phyloP scores from a whole-genome alignment of 768 basidiomycete genomes.

The Coprinopsis strossmayeri region DNA sequence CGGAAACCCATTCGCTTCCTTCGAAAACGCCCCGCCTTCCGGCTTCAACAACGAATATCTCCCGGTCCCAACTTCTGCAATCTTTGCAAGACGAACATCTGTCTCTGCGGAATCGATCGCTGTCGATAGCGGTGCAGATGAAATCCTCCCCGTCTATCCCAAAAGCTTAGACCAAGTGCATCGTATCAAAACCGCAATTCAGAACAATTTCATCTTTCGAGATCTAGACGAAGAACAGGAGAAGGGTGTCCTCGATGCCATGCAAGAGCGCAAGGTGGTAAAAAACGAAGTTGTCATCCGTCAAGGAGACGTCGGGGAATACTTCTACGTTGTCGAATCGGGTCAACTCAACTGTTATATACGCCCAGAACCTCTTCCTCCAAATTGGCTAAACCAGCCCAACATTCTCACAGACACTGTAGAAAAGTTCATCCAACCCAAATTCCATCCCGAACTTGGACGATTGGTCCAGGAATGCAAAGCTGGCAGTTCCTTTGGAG shows the following conservation, averaged over 20 bases:
- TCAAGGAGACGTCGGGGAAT: constrained; percentile 95
- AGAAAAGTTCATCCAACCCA: constrained; percentile 56
- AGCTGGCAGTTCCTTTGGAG: constrained; percentile 87
- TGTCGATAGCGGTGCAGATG: constrained; percentile 60
- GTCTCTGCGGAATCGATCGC: constrained; percentile 95
- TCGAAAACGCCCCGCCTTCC: constrained; percentile 40
- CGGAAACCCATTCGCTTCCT: constrained; percentile 47
- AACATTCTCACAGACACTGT: constrained; percentile 31
- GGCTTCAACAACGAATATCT: constrained; percentile 52
- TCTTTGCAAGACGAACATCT: constrained; percentile 86
- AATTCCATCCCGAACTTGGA: constrained; percentile 66
- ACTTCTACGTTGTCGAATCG: constrained; percentile 94
- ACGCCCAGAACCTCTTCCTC: constrained; percentile 58
- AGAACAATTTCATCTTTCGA: constrained; percentile 89
- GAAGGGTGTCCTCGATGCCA: constrained; percentile 87
- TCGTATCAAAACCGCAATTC: constrained; percentile 83
- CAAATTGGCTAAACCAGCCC: constrained; percentile 45
- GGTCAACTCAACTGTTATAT: constrained; percentile 84
- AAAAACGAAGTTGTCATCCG: constrained; percentile 87
- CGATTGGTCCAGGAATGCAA: constrained; percentile 80
- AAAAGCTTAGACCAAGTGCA: constrained; percentile 82
- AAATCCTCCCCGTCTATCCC: constrained; percentile 65
- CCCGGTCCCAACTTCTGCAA: constrained; percentile 68
- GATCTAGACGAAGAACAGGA: constrained; percentile 97
- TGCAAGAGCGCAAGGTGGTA: constrained; percentile 77